A percentile compares a stretch with the other conserved stretches of the same genome.
phyloP scores from a whole-genome alignment of 2,329 filamentous ascomycete species.

The Shiraia bambusicola region DNA sequence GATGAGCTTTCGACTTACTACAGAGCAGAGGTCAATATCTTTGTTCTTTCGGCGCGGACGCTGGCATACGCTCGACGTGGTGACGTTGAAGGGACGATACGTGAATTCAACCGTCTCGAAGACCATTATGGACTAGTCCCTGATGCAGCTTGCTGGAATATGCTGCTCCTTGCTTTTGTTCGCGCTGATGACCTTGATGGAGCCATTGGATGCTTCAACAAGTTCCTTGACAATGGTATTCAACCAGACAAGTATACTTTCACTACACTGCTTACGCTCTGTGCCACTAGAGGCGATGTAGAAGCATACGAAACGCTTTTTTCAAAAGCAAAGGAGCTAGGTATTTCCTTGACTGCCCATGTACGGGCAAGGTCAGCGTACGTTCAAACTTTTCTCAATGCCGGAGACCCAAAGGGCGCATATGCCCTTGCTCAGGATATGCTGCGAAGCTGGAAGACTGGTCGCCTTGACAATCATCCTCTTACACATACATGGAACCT shows the following conservation, averaged over 20 bases:
- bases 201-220: slow-evolving; percentile 64
- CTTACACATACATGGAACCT: slow-evolving; percentile 75
- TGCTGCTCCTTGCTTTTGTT: slow-evolving; percentile 70
- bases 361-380: slow-evolving; percentile 46
- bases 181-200: slow-evolving; percentile 67
- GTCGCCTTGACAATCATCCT: slow-evolving; percentile 49
- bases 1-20: slow-evolving; percentile 23
- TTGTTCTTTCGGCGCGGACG: slow-evolving; percentile 50
- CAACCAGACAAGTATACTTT: slow-evolving; percentile 66
- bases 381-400: slow-evolving; percentile 61
- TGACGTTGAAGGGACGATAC: slow-evolving; percentile 60
- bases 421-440: slow-evolving; percentile 59
- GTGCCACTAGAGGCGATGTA: slow-evolving; percentile 71
- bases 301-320: slow-evolving; percentile 67
- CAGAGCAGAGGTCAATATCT: slow-evolving; percentile 10
- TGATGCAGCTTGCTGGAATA: slow-evolving; percentile 70
- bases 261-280: slow-evolving; percentile 71
- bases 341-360: slow-evolving; percentile 23
- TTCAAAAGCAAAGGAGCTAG: slow-evolving; percentile 58
- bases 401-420: slow-evolving; percentile 48
- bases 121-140: slow-evolving; percentile 59
- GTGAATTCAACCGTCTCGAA: slow-evolving; percentile 64
- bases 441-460: slow-evolving; percentile 48
- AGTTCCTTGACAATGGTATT: slow-evolving; percentile 54
- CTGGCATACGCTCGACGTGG: slow-evolving; percentile 71